Percentiles rank a stretch among this genome's conserved stretches.
Conservation (phyloP, 306 rosid genomes). For the Fragaria iinumae region DNA sequence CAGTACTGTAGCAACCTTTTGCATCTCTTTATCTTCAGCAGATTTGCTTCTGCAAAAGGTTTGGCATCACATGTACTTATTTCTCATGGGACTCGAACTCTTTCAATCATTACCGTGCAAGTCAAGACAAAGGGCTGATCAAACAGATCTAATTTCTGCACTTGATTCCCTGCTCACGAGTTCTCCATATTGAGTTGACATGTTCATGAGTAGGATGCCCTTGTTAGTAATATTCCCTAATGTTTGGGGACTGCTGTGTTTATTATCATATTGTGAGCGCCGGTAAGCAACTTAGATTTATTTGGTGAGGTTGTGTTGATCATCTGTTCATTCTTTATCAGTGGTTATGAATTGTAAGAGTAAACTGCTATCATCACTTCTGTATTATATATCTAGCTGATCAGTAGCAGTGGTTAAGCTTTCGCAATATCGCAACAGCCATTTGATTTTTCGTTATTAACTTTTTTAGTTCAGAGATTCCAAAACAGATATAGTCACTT, state of each 20-base stretch:
- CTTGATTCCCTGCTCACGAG: conserved; percentile 68
- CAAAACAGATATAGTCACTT: background rate
- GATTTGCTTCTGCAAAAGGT: background rate
- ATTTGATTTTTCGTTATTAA: too few relatives aligned
- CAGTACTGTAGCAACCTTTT: conserved; percentile 16
- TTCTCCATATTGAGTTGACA: background rate
- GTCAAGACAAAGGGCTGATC: conserved; percentile 18
- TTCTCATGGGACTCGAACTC: background rate
- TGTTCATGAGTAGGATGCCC: background rate
- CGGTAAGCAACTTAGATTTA: background rate
- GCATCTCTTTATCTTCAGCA: conserved; percentile 14
- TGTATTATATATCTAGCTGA: background rate
- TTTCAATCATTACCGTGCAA: conserved; percentile 5
- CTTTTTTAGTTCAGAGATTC: background rate
- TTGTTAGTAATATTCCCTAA: background rate
- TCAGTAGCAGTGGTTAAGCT: background rate
- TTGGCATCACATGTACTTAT: background rate
- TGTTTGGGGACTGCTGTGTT: background rate
- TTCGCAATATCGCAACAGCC: too few relatives aligned
- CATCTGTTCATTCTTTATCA: background rate
- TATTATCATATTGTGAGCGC: background rate
- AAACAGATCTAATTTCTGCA: conserved; percentile 42
- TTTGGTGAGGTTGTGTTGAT: background rate
- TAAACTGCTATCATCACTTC: background rate
- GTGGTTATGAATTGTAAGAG: background rate